Base-by-base conservation (phyloP, 495 filamentous ascomycete species). In the Xylaria longipes region DNA sequence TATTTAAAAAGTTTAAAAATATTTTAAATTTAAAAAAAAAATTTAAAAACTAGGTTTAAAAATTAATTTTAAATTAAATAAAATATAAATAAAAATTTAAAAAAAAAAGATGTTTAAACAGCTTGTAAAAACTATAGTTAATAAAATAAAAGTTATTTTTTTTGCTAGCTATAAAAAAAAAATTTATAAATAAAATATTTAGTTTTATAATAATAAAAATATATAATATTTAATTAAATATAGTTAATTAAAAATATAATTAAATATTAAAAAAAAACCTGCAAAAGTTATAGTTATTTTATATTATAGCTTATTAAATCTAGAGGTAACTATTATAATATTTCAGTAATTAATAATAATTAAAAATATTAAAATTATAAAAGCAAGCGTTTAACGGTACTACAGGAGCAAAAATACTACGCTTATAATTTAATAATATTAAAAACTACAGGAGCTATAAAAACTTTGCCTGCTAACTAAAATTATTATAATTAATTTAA, bases 1-100 rank as follows among this genome's bases (percentile, higher is more conserved):
- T 57, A 17, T 57, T 57, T 33, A 57, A 57, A 57, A 57, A 31
- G 29, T 57, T 57, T 57, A 57, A 35, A 33, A 57, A 31, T n/a
- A 29, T 29, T 14, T 17, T 57, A 5, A 15, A 9, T 8, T 54
- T 54, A 25, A 25, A 54, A 54, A 54, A 54, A 25, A 54, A 25
- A n/a, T 9, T 27, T 54, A 54, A 54, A 22, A 27, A 54, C 22
- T 54, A 54, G 4, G 9, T 25, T 54, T 57, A 57, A 57, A 45
- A 12, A 1, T 41, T 41, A 5, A 41, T 1, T 5, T 41, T 41
- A 9, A n/a, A n/a, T n/a, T n/a, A n/a, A n/a, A n/a, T n/a, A n/a
- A n/a, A n/a, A n/a, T n/a, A n/a, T n/a, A 8, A 37, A 37, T 37
- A 37, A 37, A 8, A 3, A 37, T 37, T 8, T 37, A 37, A 37